Conservation (phyloP, 1,139 yeast genomes). For the Scheffersomyces cryptocercus region DNA sequence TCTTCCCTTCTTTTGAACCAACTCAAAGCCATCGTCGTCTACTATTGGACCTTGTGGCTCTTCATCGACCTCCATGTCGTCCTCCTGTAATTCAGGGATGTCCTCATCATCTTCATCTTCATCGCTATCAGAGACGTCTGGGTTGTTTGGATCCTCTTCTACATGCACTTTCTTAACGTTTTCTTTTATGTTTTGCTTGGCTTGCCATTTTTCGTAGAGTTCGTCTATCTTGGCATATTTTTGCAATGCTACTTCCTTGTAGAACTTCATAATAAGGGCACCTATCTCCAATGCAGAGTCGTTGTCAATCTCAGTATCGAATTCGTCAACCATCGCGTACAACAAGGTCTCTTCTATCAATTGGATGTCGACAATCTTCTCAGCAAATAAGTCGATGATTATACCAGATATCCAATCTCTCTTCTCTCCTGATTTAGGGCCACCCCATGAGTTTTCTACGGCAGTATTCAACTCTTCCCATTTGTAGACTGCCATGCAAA, state of each 20-base stretch:
- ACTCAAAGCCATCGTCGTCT: slow-evolving; percentile 92
- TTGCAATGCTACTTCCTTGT: slow-evolving; percentile 59
- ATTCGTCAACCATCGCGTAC: slow-evolving; percentile 93
- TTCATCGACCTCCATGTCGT: slow-evolving; percentile 41
- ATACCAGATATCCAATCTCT: slow-evolving; percentile 39
- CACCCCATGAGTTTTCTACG: slow-evolving; percentile 98
- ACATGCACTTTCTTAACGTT: slow-evolving; percentile 35
- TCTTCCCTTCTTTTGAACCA: slow-evolving; percentile 72
- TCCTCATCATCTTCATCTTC: slow-evolving; percentile 47
- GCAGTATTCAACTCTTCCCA: slow-evolving; percentile 93
- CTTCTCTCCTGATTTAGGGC: slow-evolving; percentile 84
- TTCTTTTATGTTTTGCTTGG: slow-evolving; percentile 42
- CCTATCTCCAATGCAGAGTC: slow-evolving; percentile 82
- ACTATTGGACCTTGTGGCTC: slow-evolving; percentile 59
- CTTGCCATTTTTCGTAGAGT: slow-evolving; percentile 59
- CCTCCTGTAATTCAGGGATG: slow-evolving; percentile 24
- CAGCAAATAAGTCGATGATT: slow-evolving; percentile 57
- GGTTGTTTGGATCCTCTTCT: slow-evolving; percentile 61
- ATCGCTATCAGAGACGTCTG: slow-evolving; percentile 50
- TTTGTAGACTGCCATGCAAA: slow-evolving; percentile 79
- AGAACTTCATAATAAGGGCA: slow-evolving; percentile 61
- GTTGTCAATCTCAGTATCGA: slow-evolving; percentile 84
- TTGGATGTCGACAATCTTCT: slow-evolving; percentile 66
- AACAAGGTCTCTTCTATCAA: slow-evolving; percentile 82
- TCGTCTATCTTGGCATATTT: slow-evolving; percentile 58